Evolutionary conservation across 139 green algal genomes (phyloP).

Genomic region (Diplosphaera chodatii): DNA sequence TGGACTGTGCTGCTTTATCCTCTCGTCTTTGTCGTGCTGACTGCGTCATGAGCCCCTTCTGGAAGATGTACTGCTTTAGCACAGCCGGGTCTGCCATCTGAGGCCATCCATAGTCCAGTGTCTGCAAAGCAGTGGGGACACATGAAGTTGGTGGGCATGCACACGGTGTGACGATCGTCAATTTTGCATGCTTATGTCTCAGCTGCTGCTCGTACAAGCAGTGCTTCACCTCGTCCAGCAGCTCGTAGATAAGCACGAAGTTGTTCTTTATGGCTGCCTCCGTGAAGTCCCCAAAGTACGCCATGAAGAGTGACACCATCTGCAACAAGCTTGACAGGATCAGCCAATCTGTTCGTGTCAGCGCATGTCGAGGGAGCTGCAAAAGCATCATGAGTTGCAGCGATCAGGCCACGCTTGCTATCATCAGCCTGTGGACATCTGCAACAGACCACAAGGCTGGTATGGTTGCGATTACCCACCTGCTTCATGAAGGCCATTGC

Average conservation of each 20-base stretch:
- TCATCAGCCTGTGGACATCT: too few relatives aligned
- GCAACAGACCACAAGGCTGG: too few relatives aligned
- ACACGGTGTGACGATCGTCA: too few relatives aligned
- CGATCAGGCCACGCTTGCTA: too few relatives aligned
- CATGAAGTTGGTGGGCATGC: too few relatives aligned
- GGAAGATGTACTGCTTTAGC: constrained; percentile 92
- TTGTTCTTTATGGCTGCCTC: constrained; percentile 82
- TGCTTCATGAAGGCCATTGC: constrained; percentile 86
- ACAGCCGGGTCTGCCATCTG: constrained; percentile 76
- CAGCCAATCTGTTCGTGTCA: too few relatives aligned
- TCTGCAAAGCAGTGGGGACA: background rate
- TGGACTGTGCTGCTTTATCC: constrained; percentile 67
- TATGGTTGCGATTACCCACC: too few relatives aligned
- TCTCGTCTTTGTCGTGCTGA: constrained; percentile 46
- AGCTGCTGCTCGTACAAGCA: background rate
- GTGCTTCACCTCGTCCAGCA: constrained; percentile 75
- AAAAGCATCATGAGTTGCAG: too few relatives aligned
- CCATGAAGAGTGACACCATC: constrained; percentile 72
- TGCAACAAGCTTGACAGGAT: too few relatives aligned
- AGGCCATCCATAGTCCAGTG: constrained; percentile 84
- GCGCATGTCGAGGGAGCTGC: too few relatives aligned
- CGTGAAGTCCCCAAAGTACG: constrained; percentile 88
- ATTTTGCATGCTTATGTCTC: too few relatives aligned
- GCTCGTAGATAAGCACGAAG: constrained; percentile 97
- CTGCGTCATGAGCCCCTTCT: constrained; percentile 66